A percentile compares a stretch with the other conserved stretches of the same genome.
These are phyloP conservation scores for Hirschioporus abietinus DNA, from an alignment of 768 basidiomycete species.

Conservation along the genomic window DNA sequence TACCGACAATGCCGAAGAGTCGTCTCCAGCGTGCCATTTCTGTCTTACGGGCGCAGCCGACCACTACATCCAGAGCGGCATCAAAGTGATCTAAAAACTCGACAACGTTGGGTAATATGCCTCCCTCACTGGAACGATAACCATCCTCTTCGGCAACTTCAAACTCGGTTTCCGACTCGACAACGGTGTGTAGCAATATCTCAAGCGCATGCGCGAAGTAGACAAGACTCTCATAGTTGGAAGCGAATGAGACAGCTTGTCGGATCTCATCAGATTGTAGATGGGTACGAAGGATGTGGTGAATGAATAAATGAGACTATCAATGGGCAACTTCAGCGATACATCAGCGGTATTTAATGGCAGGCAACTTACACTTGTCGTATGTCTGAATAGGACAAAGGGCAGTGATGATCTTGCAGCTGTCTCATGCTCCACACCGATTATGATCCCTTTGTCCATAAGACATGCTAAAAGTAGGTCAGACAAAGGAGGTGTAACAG, in stretches of 20 bases:
- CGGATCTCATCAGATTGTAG: conserved; percentile 48
- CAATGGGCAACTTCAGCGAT: not conserved
- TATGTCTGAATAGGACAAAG: conserved; percentile 88
- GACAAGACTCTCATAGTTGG: conserved; percentile 80
- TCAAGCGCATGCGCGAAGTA: conserved; percentile 94
- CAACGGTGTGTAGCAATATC: conserved; percentile 87
- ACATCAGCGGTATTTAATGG: conserved; percentile 6
- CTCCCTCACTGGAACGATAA: conserved; percentile 21
- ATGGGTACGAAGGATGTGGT: conserved; percentile 84
- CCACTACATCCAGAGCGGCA: conserved; percentile 85
- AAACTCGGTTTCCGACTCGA: conserved; percentile 66
- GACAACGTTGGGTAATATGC: conserved; percentile 61
- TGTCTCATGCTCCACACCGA: conserved; percentile 89
- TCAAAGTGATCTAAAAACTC: conserved; percentile 96
- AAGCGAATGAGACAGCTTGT: conserved; percentile 77
- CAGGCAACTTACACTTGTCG: conserved; percentile 73
- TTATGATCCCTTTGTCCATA: conserved; percentile 99
- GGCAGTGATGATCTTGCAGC: conserved; percentile 69
- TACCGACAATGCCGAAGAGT: conserved; percentile 86
- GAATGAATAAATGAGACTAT: conserved; percentile 91
- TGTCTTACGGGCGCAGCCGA: conserved; percentile 93
- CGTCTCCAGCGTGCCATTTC: conserved; percentile 88
- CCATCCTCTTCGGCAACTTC: conserved; percentile 19
- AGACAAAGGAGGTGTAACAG: conserved; percentile 7
- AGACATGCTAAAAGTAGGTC: conserved; percentile 65